Percentiles rank a stretch among this genome's conserved stretches.
Evolutionary conservation across 1,284 basidiomycete genomes (phyloP).

Genomic region (Boletus smithii): DNA sequence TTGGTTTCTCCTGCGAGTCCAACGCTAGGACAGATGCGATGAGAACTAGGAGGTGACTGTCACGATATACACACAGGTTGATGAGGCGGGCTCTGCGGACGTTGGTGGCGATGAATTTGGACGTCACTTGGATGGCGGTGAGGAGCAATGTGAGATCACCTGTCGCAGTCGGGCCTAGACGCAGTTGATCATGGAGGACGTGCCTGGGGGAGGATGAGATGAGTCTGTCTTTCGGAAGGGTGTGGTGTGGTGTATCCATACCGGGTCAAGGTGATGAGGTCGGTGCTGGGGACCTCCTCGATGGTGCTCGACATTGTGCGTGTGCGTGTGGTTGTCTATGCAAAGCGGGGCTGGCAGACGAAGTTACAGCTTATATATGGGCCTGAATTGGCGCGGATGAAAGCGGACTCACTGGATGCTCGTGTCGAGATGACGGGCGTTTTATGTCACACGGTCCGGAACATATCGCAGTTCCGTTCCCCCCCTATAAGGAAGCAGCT

Average conservation of each 20-base stretch:
- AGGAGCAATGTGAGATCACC: conserved; percentile 95
- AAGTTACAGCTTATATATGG: conserved; percentile 20
- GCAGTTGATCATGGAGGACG: conserved; percentile 80
- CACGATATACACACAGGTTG: conserved; percentile 73
- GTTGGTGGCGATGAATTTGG: conserved; percentile 97
- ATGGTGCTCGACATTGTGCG: conserved; percentile 25
- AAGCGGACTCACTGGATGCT: conserved; percentile 19
- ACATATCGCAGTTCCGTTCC: conserved; percentile 5
- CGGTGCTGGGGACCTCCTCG: conserved; percentile 76
- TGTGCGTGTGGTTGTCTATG: not conserved
- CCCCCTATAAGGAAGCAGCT: not conserved
- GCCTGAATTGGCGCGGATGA: conserved; percentile 24
- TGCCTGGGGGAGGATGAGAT: conserved; percentile 49
- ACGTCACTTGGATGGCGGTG: conserved; percentile 93
- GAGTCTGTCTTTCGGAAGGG: not conserved
- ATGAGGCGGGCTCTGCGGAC: conserved; percentile 96
- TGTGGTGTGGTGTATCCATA: conserved; percentile 33
- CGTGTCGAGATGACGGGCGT: not conserved
- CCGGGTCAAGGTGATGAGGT: conserved; percentile 91
- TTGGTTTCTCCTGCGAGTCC: conserved; percentile 96
- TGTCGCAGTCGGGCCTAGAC: conserved; percentile 75
- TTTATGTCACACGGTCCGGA: conserved; percentile 30
- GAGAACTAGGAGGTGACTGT: not conserved
- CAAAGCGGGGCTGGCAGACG: not conserved
- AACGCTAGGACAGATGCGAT: conserved; percentile 51